These are phyloP conservation scores for Globisporangium irregulare DNA, from an alignment of 352 stramenopile genomes.

Conservation along the genomic window DNA sequence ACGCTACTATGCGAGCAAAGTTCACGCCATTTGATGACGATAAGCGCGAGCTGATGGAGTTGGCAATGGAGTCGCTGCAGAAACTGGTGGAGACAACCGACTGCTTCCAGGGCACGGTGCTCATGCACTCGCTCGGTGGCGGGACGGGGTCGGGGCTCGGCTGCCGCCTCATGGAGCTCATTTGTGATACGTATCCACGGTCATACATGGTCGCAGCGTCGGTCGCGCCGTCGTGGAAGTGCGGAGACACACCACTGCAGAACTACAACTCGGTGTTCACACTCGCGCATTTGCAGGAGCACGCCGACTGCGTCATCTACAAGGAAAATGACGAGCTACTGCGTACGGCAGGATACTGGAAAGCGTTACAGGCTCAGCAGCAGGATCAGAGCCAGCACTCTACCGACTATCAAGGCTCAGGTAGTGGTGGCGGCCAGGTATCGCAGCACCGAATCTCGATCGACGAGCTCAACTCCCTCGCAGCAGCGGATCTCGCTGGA, in stretches of 20 bases:
- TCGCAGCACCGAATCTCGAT: conserved; percentile 35
- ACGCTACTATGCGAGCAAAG: neutral
- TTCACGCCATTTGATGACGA: conserved; percentile 22
- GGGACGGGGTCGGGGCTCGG: conserved; percentile 81
- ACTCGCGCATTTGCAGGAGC: conserved; percentile 58
- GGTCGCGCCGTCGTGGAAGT: conserved; percentile 58
- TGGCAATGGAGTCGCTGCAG: conserved; percentile 71
- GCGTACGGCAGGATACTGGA: conserved; percentile 55
- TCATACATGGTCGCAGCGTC: conserved; percentile 63
- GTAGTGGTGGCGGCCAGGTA: neutral
- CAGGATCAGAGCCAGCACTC: neutral
- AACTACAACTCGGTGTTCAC: conserved; percentile 87
- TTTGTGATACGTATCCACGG: conserved; percentile 76
- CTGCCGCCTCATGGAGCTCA: conserved; percentile 77
- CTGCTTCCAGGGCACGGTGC: conserved; percentile 62
- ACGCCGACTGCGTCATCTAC: conserved; percentile 78
- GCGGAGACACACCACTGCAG: conserved; percentile 76
- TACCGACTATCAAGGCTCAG: neutral
- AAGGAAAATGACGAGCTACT: conserved; percentile 87
- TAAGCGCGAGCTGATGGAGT: conserved; percentile 50
- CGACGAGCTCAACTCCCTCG: conserved; percentile 55
- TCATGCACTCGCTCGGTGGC: conserved; percentile 81
- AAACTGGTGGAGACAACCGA: conserved; percentile 70
- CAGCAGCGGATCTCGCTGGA: conserved; percentile 55
- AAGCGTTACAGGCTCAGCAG: conserved; percentile 16